Percentiles rank a stretch among this genome's conserved stretches.
phyloP scores from a whole-genome alignment of 2,329 filamentous ascomycete species.

The Teratosphaeria destructans region DNA sequence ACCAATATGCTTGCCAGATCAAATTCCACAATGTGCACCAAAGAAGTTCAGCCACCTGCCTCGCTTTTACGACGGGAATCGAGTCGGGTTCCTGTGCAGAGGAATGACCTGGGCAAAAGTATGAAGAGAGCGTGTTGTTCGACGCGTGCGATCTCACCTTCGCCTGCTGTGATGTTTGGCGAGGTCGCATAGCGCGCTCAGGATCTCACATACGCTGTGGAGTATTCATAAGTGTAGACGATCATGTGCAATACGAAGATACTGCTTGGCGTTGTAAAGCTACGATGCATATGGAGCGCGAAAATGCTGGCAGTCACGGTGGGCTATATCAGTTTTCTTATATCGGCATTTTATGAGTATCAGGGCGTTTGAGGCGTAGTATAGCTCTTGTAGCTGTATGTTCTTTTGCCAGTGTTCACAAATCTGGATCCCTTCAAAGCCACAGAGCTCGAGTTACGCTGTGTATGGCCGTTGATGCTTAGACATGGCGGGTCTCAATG shows the following conservation, averaged over 20 bases:
- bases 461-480: background rate
- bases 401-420: background rate
- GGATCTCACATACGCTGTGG: too few relatives aligned
- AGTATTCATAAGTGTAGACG: background rate
- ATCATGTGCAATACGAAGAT: background rate
- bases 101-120: constrained; percentile 18
- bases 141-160: constrained; percentile 11
- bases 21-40: constrained; percentile 6
- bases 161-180: constrained; percentile 15
- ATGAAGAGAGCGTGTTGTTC: constrained; percentile 24
- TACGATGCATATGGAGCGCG: background rate
- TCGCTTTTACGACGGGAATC: constrained; percentile 10
- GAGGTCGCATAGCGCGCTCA: constrained; percentile 2
- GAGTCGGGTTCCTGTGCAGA: constrained; percentile 19
- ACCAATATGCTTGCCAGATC: constrained; percentile 16
- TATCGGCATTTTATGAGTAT: background rate
- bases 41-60: constrained; percentile 17
- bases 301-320: background rate
- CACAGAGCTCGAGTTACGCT: background rate
- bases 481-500: background rate
- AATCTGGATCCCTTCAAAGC: background rate
- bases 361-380: background rate
- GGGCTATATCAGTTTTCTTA: background rate
- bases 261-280: background rate
- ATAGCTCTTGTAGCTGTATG: background rate